Evolutionary conservation across 345 rosid genomes (phyloP), one percentile per base, ranked within the genome.

Genomic region (Erodium maritimum): DNA sequence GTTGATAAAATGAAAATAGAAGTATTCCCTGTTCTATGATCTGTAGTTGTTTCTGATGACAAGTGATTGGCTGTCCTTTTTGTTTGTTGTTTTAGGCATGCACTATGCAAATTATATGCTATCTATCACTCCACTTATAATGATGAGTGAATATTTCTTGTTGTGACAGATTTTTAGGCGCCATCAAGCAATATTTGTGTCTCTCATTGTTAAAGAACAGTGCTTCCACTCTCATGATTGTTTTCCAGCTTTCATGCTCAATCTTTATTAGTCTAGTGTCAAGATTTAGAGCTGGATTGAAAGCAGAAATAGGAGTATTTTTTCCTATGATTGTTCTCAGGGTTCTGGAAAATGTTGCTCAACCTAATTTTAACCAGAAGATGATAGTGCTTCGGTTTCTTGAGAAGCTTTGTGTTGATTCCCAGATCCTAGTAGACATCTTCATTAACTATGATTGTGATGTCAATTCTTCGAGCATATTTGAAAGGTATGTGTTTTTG

Each of bases 241-340:
- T 94, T 73, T 94, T 90, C 84, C 99, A 94, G 83, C 97, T 94
- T 76, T 94, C 99, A 65, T 94, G 99, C 84, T 94, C 99, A 69
- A 94, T 94, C 73, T 90, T 94, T 68, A 87, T 94, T 67, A 94
- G 99, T 72, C 80, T 90, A 60, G 97, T 94, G 52, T 87, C 97
- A 42, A 85, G 97, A 70, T 94, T 94, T 75, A 88, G 96, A 71
- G 96, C 97, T 65, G 97, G 99, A 72, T 69, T 94, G 73, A 90
- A 94, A 82, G 99, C 99, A 61, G 97, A 94, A 83, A 94, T 94
- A 71, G 99, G 99, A 68, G 99, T 94, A 9, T 94, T 94, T 76
- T 94, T 94, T 71, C 99, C 97, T 33, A 94, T 94, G 99, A 94
- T 94, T 71, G 96, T 94, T 61, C 86, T 90, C 50, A 80, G 99